These are phyloP conservation scores for Heterobasidion occidentale DNA, from an alignment of 1,284 basidiomycete genomes.

Conservation along the genomic window DNA sequence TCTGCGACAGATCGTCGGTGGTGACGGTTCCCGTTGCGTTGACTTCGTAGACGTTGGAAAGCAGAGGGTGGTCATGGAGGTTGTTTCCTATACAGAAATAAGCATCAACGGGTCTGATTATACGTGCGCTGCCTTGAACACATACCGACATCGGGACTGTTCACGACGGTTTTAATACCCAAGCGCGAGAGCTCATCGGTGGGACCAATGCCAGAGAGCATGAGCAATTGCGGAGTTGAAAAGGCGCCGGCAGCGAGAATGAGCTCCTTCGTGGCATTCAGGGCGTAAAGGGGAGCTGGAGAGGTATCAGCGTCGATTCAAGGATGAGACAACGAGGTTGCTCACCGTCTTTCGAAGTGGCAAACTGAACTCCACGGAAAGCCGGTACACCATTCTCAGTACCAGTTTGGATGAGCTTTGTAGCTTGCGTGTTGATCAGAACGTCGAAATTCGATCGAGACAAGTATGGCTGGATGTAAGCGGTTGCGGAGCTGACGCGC, in stretches of 20 bases:
- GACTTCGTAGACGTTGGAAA: constrained; percentile 10
- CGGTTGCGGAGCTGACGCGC: constrained; percentile 28
- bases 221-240: constrained; percentile 34
- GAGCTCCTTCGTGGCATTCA: constrained; percentile 30
- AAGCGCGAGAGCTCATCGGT: constrained; percentile 16
- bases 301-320: neutral
- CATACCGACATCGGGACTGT: constrained; percentile 30
- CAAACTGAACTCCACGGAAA: constrained; percentile 26
- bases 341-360: constrained; percentile 5
- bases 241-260: constrained; percentile 36
- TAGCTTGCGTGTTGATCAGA: constrained; percentile 31
- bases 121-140: constrained; percentile 20
- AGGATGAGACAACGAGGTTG: neutral
- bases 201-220: constrained; percentile 38
- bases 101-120: constrained; percentile 5
- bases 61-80: constrained; percentile 26
- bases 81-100: constrained; percentile 13
- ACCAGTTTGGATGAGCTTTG: constrained; percentile 24
- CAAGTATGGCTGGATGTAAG: constrained; percentile 26
- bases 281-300: neutral
- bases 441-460: constrained; percentile 32
- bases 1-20: constrained; percentile 10
- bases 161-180: constrained; percentile 20
- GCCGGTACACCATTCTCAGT: constrained; percentile 11
- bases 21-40: constrained; percentile 7